Base-by-base conservation (phyloP, 768 basidiomycete species). In the Leccinum sublutescens region DNA sequence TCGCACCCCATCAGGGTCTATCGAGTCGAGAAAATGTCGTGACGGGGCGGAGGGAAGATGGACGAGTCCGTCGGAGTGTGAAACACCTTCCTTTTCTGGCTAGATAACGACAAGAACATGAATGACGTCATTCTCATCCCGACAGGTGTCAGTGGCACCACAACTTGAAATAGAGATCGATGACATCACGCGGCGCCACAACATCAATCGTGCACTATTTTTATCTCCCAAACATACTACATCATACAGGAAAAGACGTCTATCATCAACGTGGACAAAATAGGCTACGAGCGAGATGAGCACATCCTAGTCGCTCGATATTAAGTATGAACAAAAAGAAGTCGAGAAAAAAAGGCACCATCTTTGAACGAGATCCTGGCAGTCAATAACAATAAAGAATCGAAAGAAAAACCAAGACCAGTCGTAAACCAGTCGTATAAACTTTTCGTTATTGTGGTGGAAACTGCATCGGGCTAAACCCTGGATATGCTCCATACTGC, bases 211-310 rank as follows among this genome's bases (percentile, higher is more conserved):
- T 19, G 6, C n/a, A 45, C 43, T 45, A 45, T n/a, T 45, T 19
- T n/a, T 45, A 45, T 45, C 43, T n/a, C n/a, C 8, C 7, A 57
- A 4, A 33, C 73, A 36, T 66, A 21, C 21, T 21, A 80, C 80
- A 17, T 73, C 76, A 12, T 78, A 71, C 40, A 17, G 38, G 66
- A 71, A 25, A 49, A 82, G 33, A 47, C 19, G 15, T 15, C 25
- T 11, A 29, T 56, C 50, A 21, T 47, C 31, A 36, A 36, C 7
- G 4, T 14, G 36, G 36, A 36, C 36, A 36, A 17, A 17, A 21
- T n/a, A 47, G 47, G 23, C 23, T 15, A 21, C 21, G 17, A 10
- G 45, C 7, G 25, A 8, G 27, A 50, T 3, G 17, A 29, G 19
- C 15, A 25, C 47, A 48, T 48, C n/a, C 21, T 8, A 48, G 10